A percentile compares a stretch with the other conserved stretches of the same genome.
Conservation (phyloP, 2,329 filamentous ascomycete species). For the Diaporthe batatas region DNA sequence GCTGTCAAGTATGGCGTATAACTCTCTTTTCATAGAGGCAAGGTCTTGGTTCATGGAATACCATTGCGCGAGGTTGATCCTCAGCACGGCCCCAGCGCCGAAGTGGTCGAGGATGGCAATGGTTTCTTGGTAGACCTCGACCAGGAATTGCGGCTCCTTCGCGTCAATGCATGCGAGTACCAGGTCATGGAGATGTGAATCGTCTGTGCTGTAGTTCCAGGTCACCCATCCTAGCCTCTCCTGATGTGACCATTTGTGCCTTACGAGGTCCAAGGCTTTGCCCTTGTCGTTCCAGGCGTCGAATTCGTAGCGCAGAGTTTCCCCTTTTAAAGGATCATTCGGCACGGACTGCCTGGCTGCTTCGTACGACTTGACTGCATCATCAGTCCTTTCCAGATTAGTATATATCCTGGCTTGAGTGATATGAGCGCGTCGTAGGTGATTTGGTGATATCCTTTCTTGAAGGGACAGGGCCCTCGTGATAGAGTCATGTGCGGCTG, state of each 20-base stretch:
- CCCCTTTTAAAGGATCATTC: conserved; percentile 17
- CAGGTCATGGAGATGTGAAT: not conserved
- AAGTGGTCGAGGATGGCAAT: conserved; percentile 32
- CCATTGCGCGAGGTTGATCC: conserved; percentile 4
- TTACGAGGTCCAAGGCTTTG: conserved; percentile 12
- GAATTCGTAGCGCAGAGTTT: conserved; percentile 29
- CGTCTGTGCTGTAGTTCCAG: conserved; percentile 13
- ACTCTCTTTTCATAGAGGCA: not conserved
- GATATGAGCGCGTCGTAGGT: not conserved
- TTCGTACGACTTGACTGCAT: conserved; percentile 28
- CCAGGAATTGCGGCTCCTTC: not conserved
- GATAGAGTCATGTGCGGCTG: not conserved
- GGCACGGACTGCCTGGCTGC: conserved; percentile 16
- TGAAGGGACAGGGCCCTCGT: not conserved
- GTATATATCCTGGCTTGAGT: not conserved
- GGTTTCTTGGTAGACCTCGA: conserved; percentile 19
- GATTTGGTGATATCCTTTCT: not conserved
- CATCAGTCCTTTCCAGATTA: conserved; percentile 9
- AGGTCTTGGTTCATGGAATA: not conserved
- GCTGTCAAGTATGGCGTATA: conserved; percentile 18
- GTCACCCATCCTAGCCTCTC: conserved; percentile 34
- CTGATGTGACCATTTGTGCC: conserved; percentile 16
- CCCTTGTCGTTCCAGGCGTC: conserved; percentile 13
- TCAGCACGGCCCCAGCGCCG: conserved; percentile 12
- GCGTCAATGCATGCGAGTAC: not conserved